Conservation (phyloP, 2,329 filamentous ascomycete genomes). For the Colletotrichum liriopes region DNA sequence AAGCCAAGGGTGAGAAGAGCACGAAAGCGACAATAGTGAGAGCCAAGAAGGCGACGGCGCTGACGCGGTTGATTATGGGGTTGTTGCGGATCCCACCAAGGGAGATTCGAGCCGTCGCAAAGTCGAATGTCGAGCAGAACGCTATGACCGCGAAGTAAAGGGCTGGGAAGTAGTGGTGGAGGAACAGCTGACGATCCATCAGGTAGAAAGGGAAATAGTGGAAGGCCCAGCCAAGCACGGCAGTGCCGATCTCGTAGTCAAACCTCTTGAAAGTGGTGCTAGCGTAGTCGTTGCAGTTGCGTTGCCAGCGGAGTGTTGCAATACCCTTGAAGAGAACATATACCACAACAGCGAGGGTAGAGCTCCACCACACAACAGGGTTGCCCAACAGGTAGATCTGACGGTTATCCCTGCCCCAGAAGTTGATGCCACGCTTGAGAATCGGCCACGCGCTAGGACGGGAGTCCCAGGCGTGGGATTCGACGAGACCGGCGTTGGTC, state of each 20-base stretch:
- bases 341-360: slow-evolving; percentile 81
- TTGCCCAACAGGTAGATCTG: slow-evolving; percentile 98
- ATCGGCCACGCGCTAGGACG: slow-evolving; percentile 94
- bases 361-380: slow-evolving; percentile 94
- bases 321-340: slow-evolving; percentile 91
- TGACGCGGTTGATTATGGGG: slow-evolving; percentile 81
- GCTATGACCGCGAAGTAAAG: slow-evolving; percentile 95
- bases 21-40: slow-evolving; percentile 83
- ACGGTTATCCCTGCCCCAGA: slow-evolving; percentile 95
- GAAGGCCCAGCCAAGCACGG: slow-evolving; percentile 93
- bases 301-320: slow-evolving; percentile 93
- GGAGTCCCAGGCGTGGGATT: slow-evolving; percentile 98
- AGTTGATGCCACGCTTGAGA: slow-evolving; percentile 95
- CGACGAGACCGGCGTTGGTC: slow-evolving; percentile 95
- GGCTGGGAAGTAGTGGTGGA: slow-evolving; percentile 98
- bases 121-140: slow-evolving; percentile 92
- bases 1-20: slow-evolving; percentile 90
- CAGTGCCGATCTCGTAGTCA: slow-evolving; percentile 95
- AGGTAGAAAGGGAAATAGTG: slow-evolving; percentile 99
- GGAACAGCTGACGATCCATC: slow-evolving; percentile 97
- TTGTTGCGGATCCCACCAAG: slow-evolving; percentile 78
- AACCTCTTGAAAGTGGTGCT: slow-evolving; percentile 92
- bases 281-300: slow-evolving; percentile 89
- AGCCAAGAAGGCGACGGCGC: slow-evolving; percentile 81
- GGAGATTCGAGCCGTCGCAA: slow-evolving; percentile 80